Evolutionary conservation across 306 rosid genomes (phyloP).

Genomic region (Acmispon strigosus): DNA sequence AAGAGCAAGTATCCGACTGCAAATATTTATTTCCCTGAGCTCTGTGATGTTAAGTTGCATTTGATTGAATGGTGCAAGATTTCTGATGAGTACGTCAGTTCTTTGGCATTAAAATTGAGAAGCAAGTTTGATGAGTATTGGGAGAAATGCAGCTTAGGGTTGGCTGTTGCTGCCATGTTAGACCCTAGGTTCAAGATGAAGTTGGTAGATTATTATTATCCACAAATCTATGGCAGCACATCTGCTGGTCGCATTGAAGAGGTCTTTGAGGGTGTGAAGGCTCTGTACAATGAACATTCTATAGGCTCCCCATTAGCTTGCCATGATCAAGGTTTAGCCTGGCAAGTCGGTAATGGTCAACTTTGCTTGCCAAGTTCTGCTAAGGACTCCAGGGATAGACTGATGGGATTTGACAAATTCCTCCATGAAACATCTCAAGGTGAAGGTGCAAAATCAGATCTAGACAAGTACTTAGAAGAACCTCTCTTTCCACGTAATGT

Average conservation of each 20-base stretch:
- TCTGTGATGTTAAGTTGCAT: constrained; percentile 78
- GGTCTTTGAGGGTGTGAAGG: constrained; percentile 66
- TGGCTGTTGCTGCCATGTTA: constrained; percentile 90
- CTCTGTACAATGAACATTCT: constrained; percentile 80
- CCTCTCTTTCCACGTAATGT: constrained; percentile 86
- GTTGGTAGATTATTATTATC: constrained; percentile 83
- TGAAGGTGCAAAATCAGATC: constrained; percentile 77
- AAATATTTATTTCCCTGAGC: constrained; percentile 80
- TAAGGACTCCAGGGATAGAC: constrained; percentile 72
- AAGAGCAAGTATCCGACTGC: constrained; percentile 67
- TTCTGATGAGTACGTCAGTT: constrained; percentile 56
- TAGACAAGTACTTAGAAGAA: constrained; percentile 93
- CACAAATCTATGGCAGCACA: constrained; percentile 66
- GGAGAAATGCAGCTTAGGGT: constrained; percentile 79
- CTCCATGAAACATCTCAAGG: constrained; percentile 76
- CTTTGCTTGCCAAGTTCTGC: constrained; percentile 43
- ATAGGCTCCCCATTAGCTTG: constrained; percentile 71
- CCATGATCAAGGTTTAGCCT: constrained; percentile 65
- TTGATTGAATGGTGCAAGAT: constrained; percentile 89
- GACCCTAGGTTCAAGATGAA: constrained; percentile 97
- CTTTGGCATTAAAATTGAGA: constrained; percentile 70
- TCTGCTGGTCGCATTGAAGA: constrained; percentile 55
- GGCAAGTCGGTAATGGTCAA: constrained; percentile 60
- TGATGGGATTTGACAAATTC: constrained; percentile 90
- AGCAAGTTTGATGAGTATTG: constrained; percentile 89